Evolutionary conservation across 2,329 filamentous ascomycete genomes (phyloP).

Genomic region (Lecanicillium sp.): DNA sequence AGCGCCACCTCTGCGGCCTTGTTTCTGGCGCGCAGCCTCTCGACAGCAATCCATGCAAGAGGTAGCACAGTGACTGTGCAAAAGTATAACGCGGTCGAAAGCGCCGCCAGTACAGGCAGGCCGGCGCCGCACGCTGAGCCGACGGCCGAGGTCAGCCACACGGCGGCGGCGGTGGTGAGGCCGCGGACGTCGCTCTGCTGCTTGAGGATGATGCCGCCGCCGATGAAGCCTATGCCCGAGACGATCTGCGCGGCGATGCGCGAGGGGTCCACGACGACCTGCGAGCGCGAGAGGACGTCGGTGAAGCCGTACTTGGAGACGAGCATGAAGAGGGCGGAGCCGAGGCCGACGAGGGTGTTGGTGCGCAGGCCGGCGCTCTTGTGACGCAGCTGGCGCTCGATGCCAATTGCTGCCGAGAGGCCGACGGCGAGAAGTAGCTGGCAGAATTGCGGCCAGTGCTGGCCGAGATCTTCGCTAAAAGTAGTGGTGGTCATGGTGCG

Average conservation of each 20-base stretch:
- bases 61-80: not conserved
- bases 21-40: not conserved
- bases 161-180: slow-evolving; percentile 1
- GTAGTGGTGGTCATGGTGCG: too few relatives aligned
- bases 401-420: not conserved
- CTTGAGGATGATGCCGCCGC: slow-evolving; percentile 4
- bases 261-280: not conserved
- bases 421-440: slow-evolving; percentile 1
- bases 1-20: not conserved
- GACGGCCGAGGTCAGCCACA: slow-evolving; percentile 2
- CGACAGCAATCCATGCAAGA: not conserved
- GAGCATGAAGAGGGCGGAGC: slow-evolving; percentile 4
- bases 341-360: slow-evolving; percentile 1
- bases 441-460: slow-evolving; percentile 4
- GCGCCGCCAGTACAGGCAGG: not conserved
- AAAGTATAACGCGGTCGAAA: not conserved
- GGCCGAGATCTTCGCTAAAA: slow-evolving; percentile 3
- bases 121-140: slow-evolving; percentile 1
- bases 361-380: slow-evolving; percentile 4
- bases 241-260: slow-evolving; percentile 2
- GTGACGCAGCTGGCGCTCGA: not conserved
- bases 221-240: slow-evolving; percentile 3
- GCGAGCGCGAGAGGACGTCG: not conserved
- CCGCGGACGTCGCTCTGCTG: slow-evolving; percentile 5
- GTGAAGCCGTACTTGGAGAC: slow-evolving; percentile 3